Conservation (phyloP, 1,284 basidiomycete species). For the Puccinia coronata region DNA sequence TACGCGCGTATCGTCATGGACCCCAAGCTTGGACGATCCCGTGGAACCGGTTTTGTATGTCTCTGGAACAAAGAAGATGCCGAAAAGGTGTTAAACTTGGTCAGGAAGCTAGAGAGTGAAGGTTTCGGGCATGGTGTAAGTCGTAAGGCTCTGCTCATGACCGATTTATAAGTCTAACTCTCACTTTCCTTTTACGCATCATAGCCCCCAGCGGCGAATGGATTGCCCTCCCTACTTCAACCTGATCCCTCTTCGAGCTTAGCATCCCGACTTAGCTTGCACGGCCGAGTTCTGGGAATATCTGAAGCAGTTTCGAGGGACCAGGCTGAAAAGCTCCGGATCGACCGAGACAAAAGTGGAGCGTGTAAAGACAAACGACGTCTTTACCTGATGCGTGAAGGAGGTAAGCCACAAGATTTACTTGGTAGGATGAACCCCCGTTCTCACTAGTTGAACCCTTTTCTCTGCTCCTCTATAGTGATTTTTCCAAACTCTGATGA, state of each 20-base stretch:
- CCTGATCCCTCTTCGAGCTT: conserved; percentile 89
- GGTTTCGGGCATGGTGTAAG: conserved; percentile 62
- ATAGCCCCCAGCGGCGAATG: conserved; percentile 47
- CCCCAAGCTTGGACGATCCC: conserved; percentile 74
- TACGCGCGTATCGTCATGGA: conserved; percentile 94
- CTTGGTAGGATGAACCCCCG: neutral
- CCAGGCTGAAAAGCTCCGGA: conserved; percentile 79
- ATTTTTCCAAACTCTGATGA: conserved; percentile 82
- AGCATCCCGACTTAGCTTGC: conserved; percentile 79
- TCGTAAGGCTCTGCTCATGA: conserved; percentile 52
- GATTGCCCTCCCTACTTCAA: conserved; percentile 78
- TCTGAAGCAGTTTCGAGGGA: conserved; percentile 86
- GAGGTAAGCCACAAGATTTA: conserved; percentile 65
- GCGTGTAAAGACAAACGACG: conserved; percentile 94
- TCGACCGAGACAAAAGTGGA: conserved; percentile 73
- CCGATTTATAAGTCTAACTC: conserved; percentile 52
- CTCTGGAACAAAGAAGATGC: conserved; percentile 95
- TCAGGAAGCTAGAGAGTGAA: conserved; percentile 67
- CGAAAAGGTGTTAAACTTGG: conserved; percentile 78
- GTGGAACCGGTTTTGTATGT: conserved; percentile 94
- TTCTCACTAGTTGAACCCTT: neutral
- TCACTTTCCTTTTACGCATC: conserved; percentile 51
- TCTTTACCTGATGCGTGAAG: conserved; percentile 92
- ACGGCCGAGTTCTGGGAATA: conserved; percentile 89
- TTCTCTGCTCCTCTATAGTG: conserved; percentile 63